Evolutionary conservation across 805 yeast genomes (phyloP).

Genomic region (Candida anglica): DNA sequence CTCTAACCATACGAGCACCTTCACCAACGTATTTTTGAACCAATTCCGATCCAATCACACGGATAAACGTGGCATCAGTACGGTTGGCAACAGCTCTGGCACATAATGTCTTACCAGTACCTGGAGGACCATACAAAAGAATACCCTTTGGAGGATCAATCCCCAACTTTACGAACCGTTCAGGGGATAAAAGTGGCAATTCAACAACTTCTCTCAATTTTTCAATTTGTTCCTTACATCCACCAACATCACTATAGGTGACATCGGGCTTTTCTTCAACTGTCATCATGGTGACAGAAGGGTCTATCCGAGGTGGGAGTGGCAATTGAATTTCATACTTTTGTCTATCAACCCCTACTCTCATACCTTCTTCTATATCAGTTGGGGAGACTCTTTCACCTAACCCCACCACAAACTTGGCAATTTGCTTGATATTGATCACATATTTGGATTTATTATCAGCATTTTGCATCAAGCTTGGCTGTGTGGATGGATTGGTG

Average conservation of each 20-base stretch:
- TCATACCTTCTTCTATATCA: conserved; percentile 98
- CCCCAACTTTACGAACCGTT: conserved; percentile 93
- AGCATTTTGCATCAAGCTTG: conserved; percentile 42
- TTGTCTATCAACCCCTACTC: conserved; percentile 97
- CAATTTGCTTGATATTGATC: conserved; percentile 95
- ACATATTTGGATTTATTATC: conserved; percentile 91
- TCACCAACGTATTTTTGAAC: conserved; percentile 99
- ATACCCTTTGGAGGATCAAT: conserved; percentile 99
- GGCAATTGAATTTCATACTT: conserved; percentile 97
- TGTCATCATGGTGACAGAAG: conserved; percentile 99
- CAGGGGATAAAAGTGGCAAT: conserved; percentile 89
- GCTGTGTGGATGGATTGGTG: conserved; percentile 29
- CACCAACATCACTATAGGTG: conserved; percentile 97
- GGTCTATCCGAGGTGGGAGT: conserved; percentile 96
- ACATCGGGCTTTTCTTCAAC: conserved; percentile 99
- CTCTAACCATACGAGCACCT: conserved; percentile 99
- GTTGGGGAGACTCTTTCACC: conserved; percentile 98
- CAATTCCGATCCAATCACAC: conserved; percentile 97
- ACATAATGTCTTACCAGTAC: conserved; percentile 97
- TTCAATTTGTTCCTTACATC: conserved; percentile 97
- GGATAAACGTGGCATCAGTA: conserved; percentile 97
- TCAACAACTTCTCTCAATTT: conserved; percentile 95
- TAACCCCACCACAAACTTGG: conserved; percentile 93
- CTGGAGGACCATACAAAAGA: conserved; percentile 95
- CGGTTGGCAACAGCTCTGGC: conserved; percentile 99